A percentile compares a stretch with the other conserved stretches of the same genome.
Conservation (phyloP, 306 rosid genomes). For the Cicer cuneatum region DNA sequence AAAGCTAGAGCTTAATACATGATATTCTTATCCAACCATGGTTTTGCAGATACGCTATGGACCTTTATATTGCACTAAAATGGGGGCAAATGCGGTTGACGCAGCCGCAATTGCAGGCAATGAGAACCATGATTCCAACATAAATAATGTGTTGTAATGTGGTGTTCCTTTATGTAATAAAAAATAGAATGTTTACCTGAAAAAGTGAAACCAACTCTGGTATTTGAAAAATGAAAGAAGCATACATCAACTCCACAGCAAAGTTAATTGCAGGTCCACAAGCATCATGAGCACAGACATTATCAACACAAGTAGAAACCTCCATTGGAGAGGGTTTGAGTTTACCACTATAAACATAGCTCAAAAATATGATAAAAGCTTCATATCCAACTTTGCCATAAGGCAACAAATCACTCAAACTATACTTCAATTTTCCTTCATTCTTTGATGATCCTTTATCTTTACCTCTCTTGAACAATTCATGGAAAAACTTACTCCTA, state of each 20-base stretch:
- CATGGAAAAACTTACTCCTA: constrained; percentile 76
- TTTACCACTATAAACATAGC: constrained; percentile 81
- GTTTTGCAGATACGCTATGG: too few species aligned
- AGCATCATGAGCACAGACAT: constrained; percentile 75
- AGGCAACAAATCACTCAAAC: constrained; percentile 76
- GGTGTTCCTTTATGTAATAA: background rate
- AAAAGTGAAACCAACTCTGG: constrained; percentile 78
- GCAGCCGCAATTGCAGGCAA: too few species aligned
- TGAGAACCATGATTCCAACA: background rate
- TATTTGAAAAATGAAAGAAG: constrained; percentile 82
- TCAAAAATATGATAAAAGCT: constrained; percentile 72
- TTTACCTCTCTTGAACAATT: constrained; percentile 63
- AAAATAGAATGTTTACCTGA: constrained; percentile 61
- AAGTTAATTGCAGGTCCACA: constrained; percentile 91
- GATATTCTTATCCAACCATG: background rate
- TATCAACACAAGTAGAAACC: constrained; percentile 89
- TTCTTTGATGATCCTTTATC: constrained; percentile 50
- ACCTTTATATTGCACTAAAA: too few species aligned
- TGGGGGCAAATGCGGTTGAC: too few species aligned
- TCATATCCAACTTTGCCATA: constrained; percentile 76
- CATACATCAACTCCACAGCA: constrained; percentile 92
- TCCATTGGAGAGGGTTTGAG: constrained; percentile 74
- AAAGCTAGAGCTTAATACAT: background rate
- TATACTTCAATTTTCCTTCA: constrained; percentile 69
- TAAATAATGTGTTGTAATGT: background rate